Conservation (phyloP, 768 basidiomycete genomes). For the Leccinum obscurum region DNA sequence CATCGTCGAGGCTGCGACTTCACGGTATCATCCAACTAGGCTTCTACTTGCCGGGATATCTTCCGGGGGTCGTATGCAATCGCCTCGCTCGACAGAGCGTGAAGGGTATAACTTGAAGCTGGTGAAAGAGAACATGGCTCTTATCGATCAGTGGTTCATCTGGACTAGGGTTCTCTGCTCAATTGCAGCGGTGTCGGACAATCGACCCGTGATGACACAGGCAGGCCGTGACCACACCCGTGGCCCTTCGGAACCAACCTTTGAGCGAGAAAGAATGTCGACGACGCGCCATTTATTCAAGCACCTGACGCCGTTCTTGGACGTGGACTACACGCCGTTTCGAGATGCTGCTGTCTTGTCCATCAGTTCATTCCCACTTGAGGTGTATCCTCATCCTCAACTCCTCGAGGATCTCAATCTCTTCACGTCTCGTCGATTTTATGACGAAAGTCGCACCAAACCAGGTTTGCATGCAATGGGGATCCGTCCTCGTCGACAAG, state of each 20-base stretch:
- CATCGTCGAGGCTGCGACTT: slow-evolving; percentile 62
- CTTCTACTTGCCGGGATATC: slow-evolving; percentile 73
- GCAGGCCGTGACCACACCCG: slow-evolving; percentile 65
- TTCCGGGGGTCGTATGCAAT: slow-evolving; percentile 40
- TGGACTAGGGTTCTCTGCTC: slow-evolving; percentile 87
- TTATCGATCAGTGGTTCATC: slow-evolving; percentile 77
- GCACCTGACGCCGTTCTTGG: slow-evolving; percentile 83
- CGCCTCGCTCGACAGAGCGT: slow-evolving; percentile 47
- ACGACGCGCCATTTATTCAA: slow-evolving; percentile 82
- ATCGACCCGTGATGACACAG: slow-evolving; percentile 53
- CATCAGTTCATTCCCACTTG: slow-evolving; percentile 81
- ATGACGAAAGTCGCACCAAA: slow-evolving; percentile 63
- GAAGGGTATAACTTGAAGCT: slow-evolving; percentile 46
- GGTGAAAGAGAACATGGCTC: slow-evolving; percentile 54
- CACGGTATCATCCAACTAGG: slow-evolving; percentile 71
- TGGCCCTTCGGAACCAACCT: slow-evolving; percentile 68
- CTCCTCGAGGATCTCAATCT: slow-evolving; percentile 82
- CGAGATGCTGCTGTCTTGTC: slow-evolving; percentile 86
- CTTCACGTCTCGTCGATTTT: slow-evolving; percentile 79
- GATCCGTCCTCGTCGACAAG: slow-evolving; percentile 68
- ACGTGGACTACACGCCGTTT: slow-evolving; percentile 81
- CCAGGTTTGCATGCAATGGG: slow-evolving; percentile 41
- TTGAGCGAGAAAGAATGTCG: slow-evolving; percentile 77
- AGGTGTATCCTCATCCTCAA: slow-evolving; percentile 60
- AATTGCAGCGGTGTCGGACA: slow-evolving; percentile 68